Evolutionary conservation across 163 green algal genomes (phyloP), one percentile per base, ranked within the genome.

Genomic region (Coccomyxa subellipsoidea): DNA sequence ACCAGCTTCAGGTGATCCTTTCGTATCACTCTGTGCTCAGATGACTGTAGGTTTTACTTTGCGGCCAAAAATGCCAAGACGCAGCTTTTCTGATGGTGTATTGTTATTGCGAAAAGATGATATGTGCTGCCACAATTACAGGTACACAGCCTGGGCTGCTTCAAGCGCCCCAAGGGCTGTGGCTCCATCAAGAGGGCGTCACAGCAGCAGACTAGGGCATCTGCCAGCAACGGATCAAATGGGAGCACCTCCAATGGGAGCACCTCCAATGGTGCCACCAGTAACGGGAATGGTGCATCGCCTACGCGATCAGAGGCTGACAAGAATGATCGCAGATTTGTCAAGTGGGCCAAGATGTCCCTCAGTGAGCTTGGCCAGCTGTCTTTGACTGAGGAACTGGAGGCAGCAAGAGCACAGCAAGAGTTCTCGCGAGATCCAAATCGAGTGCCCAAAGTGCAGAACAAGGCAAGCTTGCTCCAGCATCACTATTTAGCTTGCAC

Each of bases 381-480:
- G 18, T 73, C 66, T 1, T 23, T 73, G 21, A 73, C n/a, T 18
- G 66, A 34, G 66, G 66, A 73, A 8, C 18, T 73, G 66, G n/a
- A 32, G n/a, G 66, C n/a, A 8, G 66, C 66, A 9, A 18, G 66
- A 32, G 32, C 4, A 23, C 66, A 73, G 66, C 66, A 73, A 23
- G 66, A 73, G 6, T 73, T 73, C 4, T 32, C 66, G 2, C 66
- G 66, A 0, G 66, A 73, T 34, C 66, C 66, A 7, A 18, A 27
- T 1, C 66, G 66, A 73, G 21, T n/a, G 8, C 66, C 66, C 18
- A 10, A 12, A 34, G 66, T 73, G 29, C 66, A 73, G 29, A 73
- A 73, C 66, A 73, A 73, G 66, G 66, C 66, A 73, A 73, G 8
- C 66, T 32, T 36, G n/a, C 66, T 73, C 21, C 66, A 73, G 66